phyloP scores from a whole-genome alignment of 306 rosid species.

The Acacia confusa region DNA sequence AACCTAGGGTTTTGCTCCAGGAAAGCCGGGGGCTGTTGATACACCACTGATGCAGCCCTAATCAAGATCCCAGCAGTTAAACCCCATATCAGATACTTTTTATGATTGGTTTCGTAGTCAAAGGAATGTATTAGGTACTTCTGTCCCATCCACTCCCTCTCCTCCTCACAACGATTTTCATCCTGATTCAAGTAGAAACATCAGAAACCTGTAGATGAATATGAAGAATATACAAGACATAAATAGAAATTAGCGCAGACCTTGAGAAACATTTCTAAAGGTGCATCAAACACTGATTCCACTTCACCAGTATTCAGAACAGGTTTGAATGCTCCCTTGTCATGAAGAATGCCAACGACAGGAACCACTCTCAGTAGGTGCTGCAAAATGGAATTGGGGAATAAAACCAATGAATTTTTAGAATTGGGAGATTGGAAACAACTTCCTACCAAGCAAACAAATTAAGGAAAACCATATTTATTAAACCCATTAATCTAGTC shows the following conservation, averaged over 20 bases:
- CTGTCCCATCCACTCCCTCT: constrained; percentile 92
- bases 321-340: constrained; percentile 74
- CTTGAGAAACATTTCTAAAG: constrained; percentile 95
- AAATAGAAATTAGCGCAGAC: constrained; percentile 38
- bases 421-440: not conserved
- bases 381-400: constrained; percentile 42
- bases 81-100: constrained; percentile 83
- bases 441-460: not conserved
- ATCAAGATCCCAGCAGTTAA: constrained; percentile 94
- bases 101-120: constrained; percentile 57
- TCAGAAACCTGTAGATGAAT: constrained; percentile 19
- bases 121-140: constrained; percentile 79
- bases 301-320: constrained; percentile 80
- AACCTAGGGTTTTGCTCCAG: constrained; percentile 79
- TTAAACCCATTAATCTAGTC: not conserved
- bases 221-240: not conserved
- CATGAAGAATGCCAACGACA: constrained; percentile 77
- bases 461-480: not conserved
- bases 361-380: constrained; percentile 90
- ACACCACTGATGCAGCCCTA: constrained; percentile 84
- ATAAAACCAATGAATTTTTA: not conserved
- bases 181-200: constrained; percentile 57
- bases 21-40: constrained; percentile 74
- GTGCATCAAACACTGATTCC: constrained; percentile 86
- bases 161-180: constrained; percentile 71